Conservation (phyloP, 805 yeast species). For the Starmerella bacillaris region DNA sequence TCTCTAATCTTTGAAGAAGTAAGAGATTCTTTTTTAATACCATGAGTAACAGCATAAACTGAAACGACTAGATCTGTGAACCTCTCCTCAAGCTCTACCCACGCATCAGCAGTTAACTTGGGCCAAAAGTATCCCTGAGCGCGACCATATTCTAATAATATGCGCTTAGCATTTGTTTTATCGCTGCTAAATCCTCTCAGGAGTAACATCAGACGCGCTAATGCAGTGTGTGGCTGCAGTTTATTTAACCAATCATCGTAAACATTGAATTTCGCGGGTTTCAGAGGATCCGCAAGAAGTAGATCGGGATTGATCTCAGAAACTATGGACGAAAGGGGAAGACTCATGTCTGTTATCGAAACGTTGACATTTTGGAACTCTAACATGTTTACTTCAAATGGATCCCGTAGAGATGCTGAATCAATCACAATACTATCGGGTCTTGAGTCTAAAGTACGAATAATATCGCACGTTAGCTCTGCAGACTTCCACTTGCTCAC, state of each 20-base stretch:
- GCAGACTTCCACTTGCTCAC: conserved; percentile 97
- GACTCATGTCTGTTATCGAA: conserved; percentile 69
- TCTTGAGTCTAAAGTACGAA: conserved; percentile 84
- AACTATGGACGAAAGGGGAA: conserved; percentile 80
- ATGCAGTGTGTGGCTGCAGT: conserved; percentile 81
- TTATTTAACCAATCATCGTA: conserved; percentile 87
- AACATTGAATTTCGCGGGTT: conserved; percentile 36
- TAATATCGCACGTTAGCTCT: conserved; percentile 84
- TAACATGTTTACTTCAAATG: conserved; percentile 88
- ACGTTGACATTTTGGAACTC: conserved; percentile 87
- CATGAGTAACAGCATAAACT: conserved; percentile 72
- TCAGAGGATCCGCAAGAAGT: too few relatives aligned
- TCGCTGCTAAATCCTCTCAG: conserved; percentile 41
- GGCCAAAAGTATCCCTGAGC: conserved; percentile 83
- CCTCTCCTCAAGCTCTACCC: conserved; percentile 79
- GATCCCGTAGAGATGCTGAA: conserved; percentile 80
- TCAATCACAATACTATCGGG: conserved; percentile 85
- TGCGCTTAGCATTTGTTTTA: not conserved
- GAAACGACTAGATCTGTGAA: conserved; percentile 70
- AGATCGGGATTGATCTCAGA: too few relatives aligned
- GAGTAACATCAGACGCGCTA: conserved; percentile 69
- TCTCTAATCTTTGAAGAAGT: conserved; percentile 91
- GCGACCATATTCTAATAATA: not conserved
- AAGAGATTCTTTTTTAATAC: conserved; percentile 66
- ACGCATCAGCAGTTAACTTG: conserved; percentile 64